Evolutionary conservation across 73 alveolate species (phyloP).

Genomic region (Symbiodinium pilosum): DNA sequence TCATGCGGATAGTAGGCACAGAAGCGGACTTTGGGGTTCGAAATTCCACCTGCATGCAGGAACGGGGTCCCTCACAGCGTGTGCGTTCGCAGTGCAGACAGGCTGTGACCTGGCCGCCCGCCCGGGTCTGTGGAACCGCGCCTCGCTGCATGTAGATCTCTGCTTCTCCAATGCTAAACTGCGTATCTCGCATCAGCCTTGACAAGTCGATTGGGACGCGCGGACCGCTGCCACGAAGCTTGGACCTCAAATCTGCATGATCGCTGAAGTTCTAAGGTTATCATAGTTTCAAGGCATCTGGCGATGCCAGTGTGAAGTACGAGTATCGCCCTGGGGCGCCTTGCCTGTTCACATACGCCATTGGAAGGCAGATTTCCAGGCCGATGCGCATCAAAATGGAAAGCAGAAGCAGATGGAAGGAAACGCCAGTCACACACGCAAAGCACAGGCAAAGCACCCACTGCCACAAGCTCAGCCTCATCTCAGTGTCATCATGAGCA

Average conservation of each 20-base stretch:
- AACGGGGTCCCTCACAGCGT: background rate
- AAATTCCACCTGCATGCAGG: conserved; percentile 28
- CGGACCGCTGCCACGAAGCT: background rate
- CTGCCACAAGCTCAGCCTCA: conserved; percentile 13
- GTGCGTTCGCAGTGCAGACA: background rate
- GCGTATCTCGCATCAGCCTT: background rate
- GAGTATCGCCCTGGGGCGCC: conserved; percentile 63
- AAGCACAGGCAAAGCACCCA: no score
- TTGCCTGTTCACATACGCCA: conserved; percentile 2
- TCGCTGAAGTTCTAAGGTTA: no score
- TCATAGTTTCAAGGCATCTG: background rate
- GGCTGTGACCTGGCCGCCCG: background rate
- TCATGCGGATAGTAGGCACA: conserved; percentile 86
- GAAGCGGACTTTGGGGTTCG: conserved; percentile 34
- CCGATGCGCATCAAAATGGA: no score
- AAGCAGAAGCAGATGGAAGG: no score
- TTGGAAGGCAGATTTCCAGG: no score
- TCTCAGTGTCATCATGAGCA: conserved; percentile 70
- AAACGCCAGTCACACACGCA: no score
- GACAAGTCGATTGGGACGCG: background rate
- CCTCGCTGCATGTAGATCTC: background rate
- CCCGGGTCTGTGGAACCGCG: background rate
- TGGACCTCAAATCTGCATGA: background rate
- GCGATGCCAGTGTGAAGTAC: conserved; percentile 5
- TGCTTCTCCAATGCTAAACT: background rate